Evolutionary conservation across 805 yeast species (phyloP).

Genomic region (Allodekkera sacchari): DNA sequence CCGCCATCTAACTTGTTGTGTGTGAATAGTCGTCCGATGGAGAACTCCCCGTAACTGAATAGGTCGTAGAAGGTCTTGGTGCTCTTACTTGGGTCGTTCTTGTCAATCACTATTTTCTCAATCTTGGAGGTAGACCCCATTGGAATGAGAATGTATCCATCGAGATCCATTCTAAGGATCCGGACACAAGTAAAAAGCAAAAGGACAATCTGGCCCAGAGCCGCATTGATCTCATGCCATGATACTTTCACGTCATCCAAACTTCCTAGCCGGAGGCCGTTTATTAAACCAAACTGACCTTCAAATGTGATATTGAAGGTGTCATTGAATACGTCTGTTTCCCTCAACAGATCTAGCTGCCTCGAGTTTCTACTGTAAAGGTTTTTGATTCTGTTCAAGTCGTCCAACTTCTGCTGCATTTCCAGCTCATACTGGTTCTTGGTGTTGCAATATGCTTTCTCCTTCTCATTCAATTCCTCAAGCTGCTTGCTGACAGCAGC

Average conservation of each 20-base stretch:
- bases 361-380: slow-evolving; percentile 53
- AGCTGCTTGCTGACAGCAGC: slow-evolving; percentile 32
- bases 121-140: slow-evolving; percentile 80
- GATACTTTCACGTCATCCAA: slow-evolving; percentile 54
- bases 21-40: slow-evolving; percentile 61
- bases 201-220: slow-evolving; percentile 75
- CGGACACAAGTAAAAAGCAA: slow-evolving; percentile 57
- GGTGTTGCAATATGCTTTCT: slow-evolving; percentile 35
- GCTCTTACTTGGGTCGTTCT: slow-evolving; percentile 24
- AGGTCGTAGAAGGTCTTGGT: slow-evolving; percentile 43
- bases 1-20: slow-evolving; percentile 75
- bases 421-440: slow-evolving; percentile 54
- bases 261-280: slow-evolving; percentile 75
- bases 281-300: slow-evolving; percentile 80
- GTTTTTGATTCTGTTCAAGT: slow-evolving; percentile 55
- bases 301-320: slow-evolving; percentile 79
- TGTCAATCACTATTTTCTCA: slow-evolving; percentile 40
- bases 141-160: slow-evolving; percentile 62
- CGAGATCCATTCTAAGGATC: slow-evolving; percentile 45
- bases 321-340: slow-evolving; percentile 74
- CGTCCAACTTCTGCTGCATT: slow-evolving; percentile 39
- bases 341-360: slow-evolving; percentile 63
- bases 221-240: slow-evolving; percentile 90
- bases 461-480: slow-evolving; percentile 31
- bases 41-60: slow-evolving; percentile 62